Conservation (phyloP, 176 grass and related monocot genomes). For the Oropetium thomaeum region DNA sequence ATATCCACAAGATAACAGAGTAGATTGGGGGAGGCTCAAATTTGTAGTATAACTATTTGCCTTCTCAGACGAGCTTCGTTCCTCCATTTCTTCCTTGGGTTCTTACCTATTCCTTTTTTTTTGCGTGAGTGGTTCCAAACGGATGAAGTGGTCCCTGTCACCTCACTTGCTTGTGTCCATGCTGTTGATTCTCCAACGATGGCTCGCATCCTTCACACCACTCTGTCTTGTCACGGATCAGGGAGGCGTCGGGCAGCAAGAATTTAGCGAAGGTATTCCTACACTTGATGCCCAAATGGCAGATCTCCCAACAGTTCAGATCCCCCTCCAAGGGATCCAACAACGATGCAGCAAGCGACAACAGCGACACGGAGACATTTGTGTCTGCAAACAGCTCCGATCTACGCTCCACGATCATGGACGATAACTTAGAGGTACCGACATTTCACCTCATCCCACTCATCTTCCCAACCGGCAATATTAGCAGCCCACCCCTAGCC, state of each 20-base stretch:
- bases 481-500: neutral
- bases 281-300: neutral
- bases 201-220: neutral
- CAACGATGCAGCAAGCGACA: neutral
- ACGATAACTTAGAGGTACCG: neutral
- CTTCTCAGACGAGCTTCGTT: neutral
- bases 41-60: neutral
- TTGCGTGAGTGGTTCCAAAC: neutral
- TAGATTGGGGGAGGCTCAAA: neutral
- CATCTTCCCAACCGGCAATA: slow-evolving; percentile 9
- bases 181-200: neutral
- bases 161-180: neutral
- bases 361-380: slow-evolving; percentile 11
- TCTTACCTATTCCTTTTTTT: too few species aligned
- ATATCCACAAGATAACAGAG: neutral
- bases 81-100: neutral
- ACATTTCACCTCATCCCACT: slow-evolving; percentile 11
- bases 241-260: neutral
- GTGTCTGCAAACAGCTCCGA: slow-evolving; percentile 14
- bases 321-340: neutral
- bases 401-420: neutral
- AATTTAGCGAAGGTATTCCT: neutral
- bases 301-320: neutral
- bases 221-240: neutral
- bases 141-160: neutral